Evolutionary conservation across 1,284 basidiomycete species (phyloP).

Genomic region (Tilletiaria anomala): DNA sequence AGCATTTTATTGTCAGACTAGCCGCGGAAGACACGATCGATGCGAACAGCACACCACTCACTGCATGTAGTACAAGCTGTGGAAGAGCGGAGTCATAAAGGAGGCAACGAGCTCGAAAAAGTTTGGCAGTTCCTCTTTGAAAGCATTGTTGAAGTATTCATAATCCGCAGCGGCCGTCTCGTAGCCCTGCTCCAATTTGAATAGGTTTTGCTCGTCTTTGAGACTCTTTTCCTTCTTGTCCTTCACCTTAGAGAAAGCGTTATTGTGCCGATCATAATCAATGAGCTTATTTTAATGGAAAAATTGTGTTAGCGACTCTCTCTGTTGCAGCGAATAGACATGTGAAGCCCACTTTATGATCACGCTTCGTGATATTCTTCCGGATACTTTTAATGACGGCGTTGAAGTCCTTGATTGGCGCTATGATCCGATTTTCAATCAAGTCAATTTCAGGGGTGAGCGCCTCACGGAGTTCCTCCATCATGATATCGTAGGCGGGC

Average conservation of each 20-base stretch:
- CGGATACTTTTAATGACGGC: slow-evolving; percentile 72
- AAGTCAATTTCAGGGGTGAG: slow-evolving; percentile 85
- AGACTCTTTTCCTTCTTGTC: slow-evolving; percentile 62
- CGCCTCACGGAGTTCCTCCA: slow-evolving; percentile 67
- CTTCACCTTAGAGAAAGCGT: slow-evolving; percentile 79
- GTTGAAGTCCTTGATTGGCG: slow-evolving; percentile 77
- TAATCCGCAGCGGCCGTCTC: slow-evolving; percentile 89
- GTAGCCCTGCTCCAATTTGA: slow-evolving; percentile 90
- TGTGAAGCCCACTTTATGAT: too few species aligned
- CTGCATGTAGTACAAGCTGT: slow-evolving; percentile 99
- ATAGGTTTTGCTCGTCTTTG: slow-evolving; percentile 39
- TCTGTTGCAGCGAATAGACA: too few species aligned
- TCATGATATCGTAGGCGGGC: slow-evolving; percentile 53
- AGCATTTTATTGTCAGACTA: background rate
- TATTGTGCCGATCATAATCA: slow-evolving; percentile 93
- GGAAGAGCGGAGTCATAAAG: slow-evolving; percentile 91
- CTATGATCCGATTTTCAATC: slow-evolving; percentile 72
- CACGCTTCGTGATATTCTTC: slow-evolving; percentile 88
- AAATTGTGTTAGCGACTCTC: background rate
- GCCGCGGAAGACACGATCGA: background rate
- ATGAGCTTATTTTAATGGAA: slow-evolving; percentile 55
- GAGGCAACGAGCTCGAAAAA: slow-evolving; percentile 75
- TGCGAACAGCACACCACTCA: slow-evolving; percentile 42
- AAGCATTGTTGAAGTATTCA: slow-evolving; percentile 78
- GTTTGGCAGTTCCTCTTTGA: slow-evolving; percentile 82